Evolutionary conservation across 352 stramenopile genomes (phyloP).

Genomic region (Globisporangium ultimum): DNA sequence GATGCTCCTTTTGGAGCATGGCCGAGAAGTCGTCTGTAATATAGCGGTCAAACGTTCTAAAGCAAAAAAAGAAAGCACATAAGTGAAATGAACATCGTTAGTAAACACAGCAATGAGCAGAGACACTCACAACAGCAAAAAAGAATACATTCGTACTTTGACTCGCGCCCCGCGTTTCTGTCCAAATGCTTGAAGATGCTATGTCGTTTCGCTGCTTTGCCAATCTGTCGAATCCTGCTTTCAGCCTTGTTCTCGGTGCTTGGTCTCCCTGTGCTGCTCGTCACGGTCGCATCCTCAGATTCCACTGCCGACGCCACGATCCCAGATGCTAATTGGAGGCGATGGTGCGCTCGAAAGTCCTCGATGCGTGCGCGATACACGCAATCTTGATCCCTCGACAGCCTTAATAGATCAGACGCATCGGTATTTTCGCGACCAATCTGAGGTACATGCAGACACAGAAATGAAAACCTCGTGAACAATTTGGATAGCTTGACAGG

Average conservation of each 20-base stretch:
- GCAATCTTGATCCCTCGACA: slow-evolving; percentile 58
- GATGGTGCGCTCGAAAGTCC: slow-evolving; percentile 82
- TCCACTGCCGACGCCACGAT: slow-evolving; percentile 74
- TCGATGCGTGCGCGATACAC: slow-evolving; percentile 71
- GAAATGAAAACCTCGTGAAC: not conserved
- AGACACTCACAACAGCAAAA: no score
- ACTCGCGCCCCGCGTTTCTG: slow-evolving; percentile 39
- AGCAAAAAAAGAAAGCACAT: not conserved
- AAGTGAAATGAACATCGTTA: not conserved
- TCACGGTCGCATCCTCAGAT: slow-evolving; percentile 25
- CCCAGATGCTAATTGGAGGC: slow-evolving; percentile 70
- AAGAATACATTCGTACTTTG: slow-evolving; percentile 26
- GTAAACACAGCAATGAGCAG: no score
- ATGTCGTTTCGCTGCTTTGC: slow-evolving; percentile 48
- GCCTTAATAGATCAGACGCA: slow-evolving; percentile 40
- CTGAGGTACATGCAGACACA: slow-evolving; percentile 16
- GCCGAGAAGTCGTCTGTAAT: slow-evolving; percentile 57
- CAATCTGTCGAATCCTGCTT: slow-evolving; percentile 49
- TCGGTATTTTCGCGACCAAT: slow-evolving; percentile 54
- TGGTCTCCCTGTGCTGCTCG: slow-evolving; percentile 23
- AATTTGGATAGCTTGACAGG: not conserved
- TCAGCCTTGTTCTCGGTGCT: slow-evolving; percentile 46
- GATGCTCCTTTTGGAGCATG: slow-evolving; percentile 54
- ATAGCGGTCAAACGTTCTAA: slow-evolving; percentile 67
- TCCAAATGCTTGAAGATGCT: slow-evolving; percentile 60